These are phyloP conservation scores for Irineochytrium annulatum DNA, from an alignment of 192 early-diverging fungal genomes.

Conservation along the genomic window DNA sequence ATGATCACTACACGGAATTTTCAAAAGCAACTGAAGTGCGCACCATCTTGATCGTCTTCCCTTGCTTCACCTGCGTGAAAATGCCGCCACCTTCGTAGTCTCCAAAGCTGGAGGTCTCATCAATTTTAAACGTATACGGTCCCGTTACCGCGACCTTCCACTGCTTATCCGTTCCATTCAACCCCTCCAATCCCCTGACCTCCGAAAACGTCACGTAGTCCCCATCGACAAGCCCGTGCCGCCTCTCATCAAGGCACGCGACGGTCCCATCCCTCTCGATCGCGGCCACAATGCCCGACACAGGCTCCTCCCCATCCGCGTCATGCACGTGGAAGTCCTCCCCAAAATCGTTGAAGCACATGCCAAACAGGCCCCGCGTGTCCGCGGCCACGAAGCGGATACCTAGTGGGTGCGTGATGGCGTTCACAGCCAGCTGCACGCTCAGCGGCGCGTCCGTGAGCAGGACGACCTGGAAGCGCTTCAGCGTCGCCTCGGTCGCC, in stretches of 20 bases:
- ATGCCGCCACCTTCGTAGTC: conserved; percentile 79
- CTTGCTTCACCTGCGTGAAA: conserved; percentile 95
- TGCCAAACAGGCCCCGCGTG: conserved; percentile 88
- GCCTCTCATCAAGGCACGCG: conserved; percentile 93
- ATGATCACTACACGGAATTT: background rate
- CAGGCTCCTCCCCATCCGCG: conserved; percentile 86
- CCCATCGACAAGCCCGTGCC: conserved; percentile 96
- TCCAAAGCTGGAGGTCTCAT: conserved; percentile 76
- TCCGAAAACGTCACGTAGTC: conserved; percentile 93
- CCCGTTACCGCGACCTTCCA: conserved; percentile 24
- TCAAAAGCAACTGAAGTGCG: conserved; percentile 29
- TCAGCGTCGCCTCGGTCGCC: conserved; percentile 58
- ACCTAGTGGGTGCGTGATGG: conserved; percentile 52
- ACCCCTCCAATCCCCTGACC: conserved; percentile 84
- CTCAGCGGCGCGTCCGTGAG: conserved; percentile 74
- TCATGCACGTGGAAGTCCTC: conserved; percentile 79
- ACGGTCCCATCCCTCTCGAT: conserved; percentile 77
- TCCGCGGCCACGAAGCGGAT: conserved; percentile 89
- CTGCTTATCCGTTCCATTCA: conserved; percentile 47
- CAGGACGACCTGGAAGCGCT: conserved; percentile 74
- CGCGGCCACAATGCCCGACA: conserved; percentile 88
- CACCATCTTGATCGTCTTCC: conserved; percentile 78
- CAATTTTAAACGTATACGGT: conserved; percentile 97
- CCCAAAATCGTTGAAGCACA: conserved; percentile 94
- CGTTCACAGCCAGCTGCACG: conserved; percentile 80